phyloP scores from a whole-genome alignment of 768 basidiomycete genomes.

The Pholiota molesta region DNA sequence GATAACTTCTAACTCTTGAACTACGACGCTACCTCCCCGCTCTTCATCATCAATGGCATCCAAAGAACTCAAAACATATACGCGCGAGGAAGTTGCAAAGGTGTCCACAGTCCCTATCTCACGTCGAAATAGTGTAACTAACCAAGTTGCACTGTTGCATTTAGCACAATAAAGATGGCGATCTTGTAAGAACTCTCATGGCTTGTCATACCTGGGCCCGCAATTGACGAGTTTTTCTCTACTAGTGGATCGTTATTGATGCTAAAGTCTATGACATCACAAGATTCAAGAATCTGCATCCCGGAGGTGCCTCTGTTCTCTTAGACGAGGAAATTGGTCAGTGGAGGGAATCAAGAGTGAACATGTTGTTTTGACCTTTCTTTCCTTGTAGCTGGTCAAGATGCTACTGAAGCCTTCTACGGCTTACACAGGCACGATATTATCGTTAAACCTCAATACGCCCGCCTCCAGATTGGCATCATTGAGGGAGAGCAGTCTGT shows the following conservation, averaged over 20 bases:
- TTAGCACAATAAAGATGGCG: conserved; percentile 77
- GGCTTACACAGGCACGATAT: conserved; percentile 89
- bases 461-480: conserved; percentile 74
- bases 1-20: conserved; percentile 1
- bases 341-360: conserved; percentile 26
- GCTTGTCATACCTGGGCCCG: neutral
- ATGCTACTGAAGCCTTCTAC: conserved; percentile 90
- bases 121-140: conserved; percentile 7
- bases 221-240: neutral
- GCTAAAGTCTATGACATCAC: conserved; percentile 84
- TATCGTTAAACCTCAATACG: conserved; percentile 77
- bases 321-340: conserved; percentile 74
- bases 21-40: neutral
- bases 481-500: conserved; percentile 69
- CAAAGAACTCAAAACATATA: conserved; percentile 39
- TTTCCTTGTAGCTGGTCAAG: conserved; percentile 70
- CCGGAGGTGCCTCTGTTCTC: conserved; percentile 82
- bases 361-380: neutral
- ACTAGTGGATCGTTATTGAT: conserved; percentile 89
- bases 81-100: conserved; percentile 47
- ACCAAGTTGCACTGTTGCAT: conserved; percentile 16
- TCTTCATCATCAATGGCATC: conserved; percentile 29
- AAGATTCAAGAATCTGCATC: conserved; percentile 83
- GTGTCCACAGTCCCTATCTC: conserved; percentile 23
- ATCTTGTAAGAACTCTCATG: conserved; percentile 45